A percentile compares a stretch with the other conserved stretches of the same genome.
Conservation (phyloP, 2,329 filamentous ascomycete species). For the Xylaria polymorpha region DNA sequence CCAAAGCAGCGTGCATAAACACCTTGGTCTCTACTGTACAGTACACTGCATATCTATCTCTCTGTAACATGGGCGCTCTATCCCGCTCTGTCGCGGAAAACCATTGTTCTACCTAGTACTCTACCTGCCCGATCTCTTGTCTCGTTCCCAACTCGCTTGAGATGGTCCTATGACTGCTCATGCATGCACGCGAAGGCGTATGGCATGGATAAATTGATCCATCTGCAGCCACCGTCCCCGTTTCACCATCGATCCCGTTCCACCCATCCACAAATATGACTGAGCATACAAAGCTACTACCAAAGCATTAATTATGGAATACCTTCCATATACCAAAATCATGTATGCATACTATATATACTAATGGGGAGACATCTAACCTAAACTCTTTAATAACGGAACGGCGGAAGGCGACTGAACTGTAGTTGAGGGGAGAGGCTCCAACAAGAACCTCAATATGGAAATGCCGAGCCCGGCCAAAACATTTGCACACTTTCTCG, state of each 20-base stretch:
- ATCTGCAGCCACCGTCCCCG: background rate
- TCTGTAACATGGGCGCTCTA: no score
- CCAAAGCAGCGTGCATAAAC: slow-evolving; percentile 25
- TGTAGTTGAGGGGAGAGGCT: background rate
- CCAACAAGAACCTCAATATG: background rate
- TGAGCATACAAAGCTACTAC: background rate
- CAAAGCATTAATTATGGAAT: background rate
- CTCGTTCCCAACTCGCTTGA: background rate
- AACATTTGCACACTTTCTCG: background rate
- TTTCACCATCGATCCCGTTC: background rate
- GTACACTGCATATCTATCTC: no score
- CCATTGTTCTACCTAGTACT: slow-evolving; percentile 6
- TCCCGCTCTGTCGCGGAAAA: background rate
- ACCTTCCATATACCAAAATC: background rate
- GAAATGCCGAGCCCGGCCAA: background rate
- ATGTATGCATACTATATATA: background rate
- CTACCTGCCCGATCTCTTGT: slow-evolving; percentile 10
- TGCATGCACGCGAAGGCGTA: slow-evolving; percentile 30
- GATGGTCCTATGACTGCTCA: slow-evolving; percentile 33
- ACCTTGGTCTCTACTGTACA: slow-evolving; percentile 15
- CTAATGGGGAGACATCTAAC: background rate
- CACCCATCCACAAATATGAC: slow-evolving; percentile 1
- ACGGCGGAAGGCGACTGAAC: background rate
- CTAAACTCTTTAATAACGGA: background rate
- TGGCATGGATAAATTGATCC: slow-evolving; percentile 27